Percentiles rank a stretch among this genome's conserved stretches.
These are phyloP conservation scores for Plectosphaerella plurivora DNA, from an alignment of 2,329 filamentous ascomycete species.

Conservation along the genomic window DNA sequence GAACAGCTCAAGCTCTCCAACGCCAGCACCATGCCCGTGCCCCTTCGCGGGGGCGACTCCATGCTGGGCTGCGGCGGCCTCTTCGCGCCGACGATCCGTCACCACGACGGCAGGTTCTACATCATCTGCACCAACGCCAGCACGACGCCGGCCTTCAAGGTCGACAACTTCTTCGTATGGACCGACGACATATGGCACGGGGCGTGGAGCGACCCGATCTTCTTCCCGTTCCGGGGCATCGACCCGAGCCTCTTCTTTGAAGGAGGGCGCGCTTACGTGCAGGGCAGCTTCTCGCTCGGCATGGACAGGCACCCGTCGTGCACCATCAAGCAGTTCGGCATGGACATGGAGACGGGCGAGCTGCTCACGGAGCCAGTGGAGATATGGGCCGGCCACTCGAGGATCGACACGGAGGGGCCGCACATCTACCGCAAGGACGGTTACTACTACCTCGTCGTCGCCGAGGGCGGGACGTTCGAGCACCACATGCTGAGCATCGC, in stretches of 20 bases:
- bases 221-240: slow-evolving; percentile 14
- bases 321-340: slow-evolving; percentile 11
- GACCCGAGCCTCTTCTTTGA: slow-evolving; percentile 53
- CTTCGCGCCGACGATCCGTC: slow-evolving; percentile 16
- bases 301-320: no score
- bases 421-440: slow-evolving; percentile 37
- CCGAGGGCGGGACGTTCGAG: slow-evolving; percentile 37
- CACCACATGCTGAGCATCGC: slow-evolving; percentile 20
- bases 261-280: slow-evolving; percentile 47
- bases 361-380: slow-evolving; percentile 11
- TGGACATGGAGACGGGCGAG: slow-evolving; percentile 15
- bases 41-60: not conserved
- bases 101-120: slow-evolving; percentile 16
- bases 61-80: slow-evolving; percentile 16
- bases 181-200: slow-evolving; percentile 15
- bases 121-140: slow-evolving; percentile 14
- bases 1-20: not conserved
- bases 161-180: slow-evolving; percentile 14
- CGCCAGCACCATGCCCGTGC: not conserved
- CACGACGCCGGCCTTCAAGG: not conserved
- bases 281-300: slow-evolving; percentile 16
- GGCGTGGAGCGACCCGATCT: slow-evolving; percentile 16
- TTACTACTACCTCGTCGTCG: slow-evolving; percentile 43
- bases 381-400: slow-evolving; percentile 8
- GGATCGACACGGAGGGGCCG: slow-evolving; percentile 34